Evolutionary conservation across 2,329 filamentous ascomycete species (phyloP).

Genomic region (Colletotrichum endophyticum): DNA sequence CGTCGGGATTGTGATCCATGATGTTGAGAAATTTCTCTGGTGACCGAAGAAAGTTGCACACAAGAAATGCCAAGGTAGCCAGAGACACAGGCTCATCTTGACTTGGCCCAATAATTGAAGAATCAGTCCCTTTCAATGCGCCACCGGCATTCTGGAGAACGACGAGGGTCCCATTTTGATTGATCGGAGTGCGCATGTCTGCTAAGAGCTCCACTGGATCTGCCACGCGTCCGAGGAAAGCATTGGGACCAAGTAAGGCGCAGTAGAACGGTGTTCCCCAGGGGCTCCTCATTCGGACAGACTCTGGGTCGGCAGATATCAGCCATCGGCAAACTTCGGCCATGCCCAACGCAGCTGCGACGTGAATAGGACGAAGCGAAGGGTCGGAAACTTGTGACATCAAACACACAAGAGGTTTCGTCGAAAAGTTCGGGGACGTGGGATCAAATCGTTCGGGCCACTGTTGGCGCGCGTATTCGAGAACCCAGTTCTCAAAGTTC

Average conservation of each 20-base stretch:
- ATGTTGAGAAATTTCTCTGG: neutral
- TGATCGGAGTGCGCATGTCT: neutral
- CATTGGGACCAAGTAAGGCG: constrained; percentile 34
- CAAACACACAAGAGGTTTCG: constrained; percentile 29
- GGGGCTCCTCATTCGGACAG: constrained; percentile 24
- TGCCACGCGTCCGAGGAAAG: constrained; percentile 24
- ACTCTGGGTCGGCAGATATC: constrained; percentile 1
- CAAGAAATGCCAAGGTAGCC: neutral
- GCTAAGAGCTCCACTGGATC: neutral
- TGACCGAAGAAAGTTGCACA: neutral
- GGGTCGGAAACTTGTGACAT: constrained; percentile 32
- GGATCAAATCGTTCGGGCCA: constrained; percentile 29
- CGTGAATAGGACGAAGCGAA: constrained; percentile 34
- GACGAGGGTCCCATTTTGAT: constrained; percentile 28
- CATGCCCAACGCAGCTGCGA: constrained; percentile 37
- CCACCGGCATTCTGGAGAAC: constrained; percentile 28
- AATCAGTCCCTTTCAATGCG: neutral
- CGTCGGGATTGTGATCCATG: neutral
- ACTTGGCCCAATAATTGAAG: neutral
- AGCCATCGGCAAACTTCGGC: constrained; percentile 29
- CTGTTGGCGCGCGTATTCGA: constrained; percentile 36
- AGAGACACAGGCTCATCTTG: neutral
- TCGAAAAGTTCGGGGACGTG: constrained; percentile 19
- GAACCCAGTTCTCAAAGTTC: constrained; percentile 39
- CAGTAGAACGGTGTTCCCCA: constrained; percentile 38